A percentile compares a stretch with the other conserved stretches of the same genome.
phyloP scores from a whole-genome alignment of 169 alveolate species.

The Cyclospora cayetanensis region DNA sequence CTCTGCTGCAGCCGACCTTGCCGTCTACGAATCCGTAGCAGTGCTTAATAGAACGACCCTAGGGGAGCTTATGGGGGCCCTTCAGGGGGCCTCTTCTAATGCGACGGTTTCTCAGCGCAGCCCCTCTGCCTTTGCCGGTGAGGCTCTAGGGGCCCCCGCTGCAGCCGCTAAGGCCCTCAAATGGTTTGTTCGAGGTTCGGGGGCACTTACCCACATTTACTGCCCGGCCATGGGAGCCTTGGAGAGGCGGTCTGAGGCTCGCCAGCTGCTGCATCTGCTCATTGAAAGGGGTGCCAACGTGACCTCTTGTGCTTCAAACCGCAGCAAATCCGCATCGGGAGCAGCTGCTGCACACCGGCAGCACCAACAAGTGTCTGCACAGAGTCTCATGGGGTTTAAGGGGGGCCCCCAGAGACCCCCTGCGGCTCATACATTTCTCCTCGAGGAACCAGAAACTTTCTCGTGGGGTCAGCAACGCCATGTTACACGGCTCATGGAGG shows the following conservation, averaged over 20 bases:
- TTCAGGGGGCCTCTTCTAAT: not conserved
- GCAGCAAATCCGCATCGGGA: not conserved
- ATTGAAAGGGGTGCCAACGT: not conserved
- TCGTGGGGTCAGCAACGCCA: not conserved
- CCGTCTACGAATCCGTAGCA: not conserved
- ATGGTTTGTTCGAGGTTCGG: not conserved
- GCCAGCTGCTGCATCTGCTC: not conserved
- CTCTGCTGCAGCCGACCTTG: slow-evolving; percentile 31
- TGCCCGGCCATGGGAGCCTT: not conserved
- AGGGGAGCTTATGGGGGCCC: not conserved
- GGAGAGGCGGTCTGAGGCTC: not conserved
- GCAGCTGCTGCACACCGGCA: not conserved
- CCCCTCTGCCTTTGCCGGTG: not conserved
- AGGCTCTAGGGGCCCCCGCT: not conserved
- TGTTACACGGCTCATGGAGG: not conserved
- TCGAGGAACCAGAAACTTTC: not conserved
- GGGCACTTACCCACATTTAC: not conserved
- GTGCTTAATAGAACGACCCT: not conserved
- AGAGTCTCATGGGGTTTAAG: not conserved
- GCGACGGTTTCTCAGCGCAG: not conserved
- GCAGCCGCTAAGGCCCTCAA: slow-evolving; percentile 5
- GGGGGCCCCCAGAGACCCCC: not conserved
- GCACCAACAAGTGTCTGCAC: not conserved
- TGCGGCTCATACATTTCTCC: not conserved
- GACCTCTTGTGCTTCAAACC: not conserved